These are phyloP conservation scores for Vigna reflexopilosa DNA, from an alignment of 306 rosid genomes.

Conservation along the genomic window DNA sequence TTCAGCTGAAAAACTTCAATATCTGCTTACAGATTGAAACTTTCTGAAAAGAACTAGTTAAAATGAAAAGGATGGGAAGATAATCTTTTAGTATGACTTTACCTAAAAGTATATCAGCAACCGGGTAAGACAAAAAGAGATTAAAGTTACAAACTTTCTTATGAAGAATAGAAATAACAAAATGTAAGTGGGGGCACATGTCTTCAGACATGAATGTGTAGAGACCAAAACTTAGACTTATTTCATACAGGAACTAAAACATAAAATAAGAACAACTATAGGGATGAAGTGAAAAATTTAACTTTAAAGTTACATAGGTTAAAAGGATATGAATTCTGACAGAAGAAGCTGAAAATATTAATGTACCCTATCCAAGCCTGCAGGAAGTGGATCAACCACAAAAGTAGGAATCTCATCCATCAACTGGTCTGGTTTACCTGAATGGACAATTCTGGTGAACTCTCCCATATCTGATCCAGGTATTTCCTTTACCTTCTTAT, in stretches of 20 bases:
- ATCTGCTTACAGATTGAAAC: background rate
- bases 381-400: slow-evolving; percentile 93
- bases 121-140: background rate
- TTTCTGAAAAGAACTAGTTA: background rate
- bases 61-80: background rate
- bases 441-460: slow-evolving; percentile 83
- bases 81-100: background rate
- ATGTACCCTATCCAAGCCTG: slow-evolving; percentile 88
- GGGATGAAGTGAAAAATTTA: background rate
- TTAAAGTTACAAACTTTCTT: background rate
- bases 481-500: slow-evolving; percentile 73
- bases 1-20: background rate
- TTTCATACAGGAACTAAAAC: background rate
- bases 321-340: slow-evolving; percentile 4
- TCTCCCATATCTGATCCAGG: slow-evolving; percentile 93
- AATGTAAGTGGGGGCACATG: background rate
- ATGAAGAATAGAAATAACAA: background rate
- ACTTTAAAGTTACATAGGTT: background rate
- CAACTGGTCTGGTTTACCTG: slow-evolving; percentile 74
- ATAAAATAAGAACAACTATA: background rate
- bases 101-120: background rate
- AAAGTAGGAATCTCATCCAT: slow-evolving; percentile 87
- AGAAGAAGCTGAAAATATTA: slow-evolving; percentile 19
- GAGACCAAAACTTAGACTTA: background rate
- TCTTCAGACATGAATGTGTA: background rate